phyloP scores from a whole-genome alignment of 805 yeast genomes.

The Metschnikowia colocasiae region DNA sequence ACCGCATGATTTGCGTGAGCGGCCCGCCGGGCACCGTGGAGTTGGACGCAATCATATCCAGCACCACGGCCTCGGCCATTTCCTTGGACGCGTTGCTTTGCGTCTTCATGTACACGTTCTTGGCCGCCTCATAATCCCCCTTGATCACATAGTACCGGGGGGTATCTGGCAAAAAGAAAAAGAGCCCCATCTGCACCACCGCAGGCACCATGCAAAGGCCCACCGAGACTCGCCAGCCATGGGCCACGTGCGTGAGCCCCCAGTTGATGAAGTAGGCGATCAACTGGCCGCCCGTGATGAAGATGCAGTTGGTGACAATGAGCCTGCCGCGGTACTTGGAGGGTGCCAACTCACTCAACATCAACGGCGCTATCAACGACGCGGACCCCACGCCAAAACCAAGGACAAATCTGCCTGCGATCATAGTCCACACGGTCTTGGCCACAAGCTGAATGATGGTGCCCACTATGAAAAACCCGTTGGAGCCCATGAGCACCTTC shows the following conservation, averaged over 20 bases:
- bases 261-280: conserved; percentile 94
- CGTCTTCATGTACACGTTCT: conserved; percentile 57
- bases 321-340: conserved; percentile 86
- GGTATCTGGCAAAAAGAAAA: conserved; percentile 89
- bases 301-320: conserved; percentile 81
- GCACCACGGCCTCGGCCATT: conserved; percentile 61
- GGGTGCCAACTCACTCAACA: conserved; percentile 91
- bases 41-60: conserved; percentile 53
- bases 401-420: conserved; percentile 84
- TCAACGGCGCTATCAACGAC: conserved; percentile 88
- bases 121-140: conserved; percentile 63
- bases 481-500: conserved; percentile 78
- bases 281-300: conserved; percentile 93
- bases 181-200: conserved; percentile 66
- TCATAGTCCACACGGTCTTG: conserved; percentile 83
- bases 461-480: conserved; percentile 77
- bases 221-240: conserved; percentile 93
- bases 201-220: conserved; percentile 91
- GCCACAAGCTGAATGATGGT: conserved; percentile 82
- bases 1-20: conserved; percentile 52
- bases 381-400: conserved; percentile 98
- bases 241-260: conserved; percentile 64
- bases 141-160: conserved; percentile 85
- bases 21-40: conserved; percentile 43
- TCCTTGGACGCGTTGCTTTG: conserved; percentile 62